Base-by-base conservation (phyloP, 306 rosid genomes). In the Lathyrus sativus region DNA sequence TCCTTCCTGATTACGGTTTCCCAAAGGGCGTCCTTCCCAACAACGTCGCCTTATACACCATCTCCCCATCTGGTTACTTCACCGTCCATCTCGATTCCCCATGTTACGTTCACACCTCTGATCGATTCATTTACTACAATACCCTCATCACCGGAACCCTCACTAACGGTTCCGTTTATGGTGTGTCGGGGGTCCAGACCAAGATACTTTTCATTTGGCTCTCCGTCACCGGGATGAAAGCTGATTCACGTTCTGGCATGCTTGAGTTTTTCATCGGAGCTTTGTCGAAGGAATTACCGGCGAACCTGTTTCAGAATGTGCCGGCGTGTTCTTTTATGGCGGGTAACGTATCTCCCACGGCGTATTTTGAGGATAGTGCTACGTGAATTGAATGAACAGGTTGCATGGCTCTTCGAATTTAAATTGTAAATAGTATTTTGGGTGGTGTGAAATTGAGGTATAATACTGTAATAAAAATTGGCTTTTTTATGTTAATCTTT, bases 21-120 rank as follows among this genome's bases (percentile, higher is more conserved):
- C 96, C 97, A 3, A 79, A 67, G 74, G 96, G 96, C 50, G 65
- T 91, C 29, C 28, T 91, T n/a, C 96, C 97, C 7, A 70, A 81
- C 85, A 87, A 78, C 78, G 85, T 81, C 11, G 31, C 67, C 5
- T 80, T 91, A 67, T 89, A 82, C 86, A 44, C 88, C 9, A 80
- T 91, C 79, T 76, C 87, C 7, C 65, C 74, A 2, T 84, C 85
- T 0, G 90, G 92, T 3, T 33, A 7, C 71, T 88, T 91, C 54
- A 69, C 68, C 71, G 56, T 86, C 73, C 41, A 83, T 11, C 92
- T 91, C n/a, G 7, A 63, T n/a, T 57, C 37, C 37, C 76, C 79
- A 0, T 91, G 97, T 53, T 91, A 91, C 65, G 91, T 91, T 0
- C 74, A 74, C 24, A 72, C 83, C 72, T 33, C 56, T 9, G 77